Percentiles rank a stretch among this genome's conserved stretches.
phyloP scores from a whole-genome alignment of 495 filamentous ascomycete species.

The Platismatia glauca region DNA sequence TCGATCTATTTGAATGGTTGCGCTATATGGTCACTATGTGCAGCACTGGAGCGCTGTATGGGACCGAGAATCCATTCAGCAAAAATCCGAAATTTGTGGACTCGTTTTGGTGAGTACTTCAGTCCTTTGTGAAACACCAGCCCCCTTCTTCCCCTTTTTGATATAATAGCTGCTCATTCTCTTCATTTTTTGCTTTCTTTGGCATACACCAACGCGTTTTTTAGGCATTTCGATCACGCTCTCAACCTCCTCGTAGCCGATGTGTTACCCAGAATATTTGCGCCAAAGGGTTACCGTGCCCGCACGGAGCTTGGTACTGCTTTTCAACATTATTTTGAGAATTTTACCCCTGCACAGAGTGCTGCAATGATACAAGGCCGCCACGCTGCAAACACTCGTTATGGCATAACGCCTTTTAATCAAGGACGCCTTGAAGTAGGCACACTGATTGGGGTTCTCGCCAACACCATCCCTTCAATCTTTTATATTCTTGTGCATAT shows the following conservation, averaged over 20 bases:
- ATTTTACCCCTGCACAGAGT: conserved; percentile 1
- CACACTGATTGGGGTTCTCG: conserved; percentile 35
- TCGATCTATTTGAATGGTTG: conserved; percentile 27
- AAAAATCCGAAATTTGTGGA: conserved; percentile 27
- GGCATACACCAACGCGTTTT: background rate
- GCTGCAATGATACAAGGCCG: conserved; percentile 15
- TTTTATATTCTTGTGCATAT: conserved; percentile 43
- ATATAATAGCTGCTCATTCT: too few relatives aligned
- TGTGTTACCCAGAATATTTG: conserved; percentile 33
- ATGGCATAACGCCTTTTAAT: conserved; percentile 12
- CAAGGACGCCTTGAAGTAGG: conserved; percentile 33
- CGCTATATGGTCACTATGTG: conserved; percentile 36
- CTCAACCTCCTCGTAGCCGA: conserved; percentile 35
- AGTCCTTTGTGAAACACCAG: too few relatives aligned
- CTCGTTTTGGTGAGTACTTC: conserved; percentile 33
- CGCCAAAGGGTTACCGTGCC: conserved; percentile 32
- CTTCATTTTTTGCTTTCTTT: too few relatives aligned
- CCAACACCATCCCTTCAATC: conserved; percentile 40
- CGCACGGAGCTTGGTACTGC: conserved; percentile 34
- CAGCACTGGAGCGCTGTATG: conserved; percentile 38
- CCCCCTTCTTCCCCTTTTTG: too few relatives aligned
- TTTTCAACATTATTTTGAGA: conserved; percentile 30
- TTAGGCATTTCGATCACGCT: conserved; percentile 39
- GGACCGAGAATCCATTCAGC: conserved; percentile 25
- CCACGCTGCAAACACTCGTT: conserved; percentile 11